phyloP scores from a whole-genome alignment of 495 filamentous ascomycete species.

The Amorphotheca resinae region DNA sequence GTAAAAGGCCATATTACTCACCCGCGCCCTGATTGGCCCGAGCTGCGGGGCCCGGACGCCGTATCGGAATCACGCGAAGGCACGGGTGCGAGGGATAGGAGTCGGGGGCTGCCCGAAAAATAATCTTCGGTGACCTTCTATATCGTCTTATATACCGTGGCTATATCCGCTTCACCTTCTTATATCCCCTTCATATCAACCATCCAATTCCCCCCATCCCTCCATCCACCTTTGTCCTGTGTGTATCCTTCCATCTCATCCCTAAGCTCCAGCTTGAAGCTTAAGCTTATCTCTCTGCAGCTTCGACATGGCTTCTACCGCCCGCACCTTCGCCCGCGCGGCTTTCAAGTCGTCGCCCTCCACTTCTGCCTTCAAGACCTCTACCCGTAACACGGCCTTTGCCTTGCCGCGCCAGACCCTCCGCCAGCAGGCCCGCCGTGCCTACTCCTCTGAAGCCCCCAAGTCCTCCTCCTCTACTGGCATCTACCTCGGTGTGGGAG shows the following conservation, averaged over 20 bases:
- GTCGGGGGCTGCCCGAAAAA: too few species aligned
- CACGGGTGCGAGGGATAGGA: too few species aligned
- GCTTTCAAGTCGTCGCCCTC: conserved; percentile 14
- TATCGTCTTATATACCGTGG: too few species aligned
- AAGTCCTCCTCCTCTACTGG: conserved; percentile 39
- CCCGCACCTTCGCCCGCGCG: conserved; percentile 17
- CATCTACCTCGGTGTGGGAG: conserved; percentile 37
- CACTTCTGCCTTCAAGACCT: conserved; percentile 24
- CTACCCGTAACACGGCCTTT: conserved; percentile 34
- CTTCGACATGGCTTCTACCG: conserved; percentile 13
- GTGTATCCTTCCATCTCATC: not conserved
- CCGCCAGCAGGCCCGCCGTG: conserved; percentile 53
- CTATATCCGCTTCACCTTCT: too few species aligned
- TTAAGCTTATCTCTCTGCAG: too few species aligned
- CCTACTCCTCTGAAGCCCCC: conserved; percentile 55
- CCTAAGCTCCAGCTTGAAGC: too few species aligned
- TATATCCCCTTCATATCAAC: not conserved
- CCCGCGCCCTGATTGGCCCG: too few species aligned
- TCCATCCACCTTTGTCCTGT: too few species aligned
- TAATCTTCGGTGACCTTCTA: too few species aligned
- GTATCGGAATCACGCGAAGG: too few species aligned
- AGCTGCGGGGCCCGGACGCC: too few species aligned
- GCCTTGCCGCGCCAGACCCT: conserved; percentile 44
- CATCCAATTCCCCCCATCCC: not conserved
- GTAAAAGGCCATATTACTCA: too few species aligned